Conservation (phyloP, 2,329 filamentous ascomycete species). For the Spiromastix sp. region DNA sequence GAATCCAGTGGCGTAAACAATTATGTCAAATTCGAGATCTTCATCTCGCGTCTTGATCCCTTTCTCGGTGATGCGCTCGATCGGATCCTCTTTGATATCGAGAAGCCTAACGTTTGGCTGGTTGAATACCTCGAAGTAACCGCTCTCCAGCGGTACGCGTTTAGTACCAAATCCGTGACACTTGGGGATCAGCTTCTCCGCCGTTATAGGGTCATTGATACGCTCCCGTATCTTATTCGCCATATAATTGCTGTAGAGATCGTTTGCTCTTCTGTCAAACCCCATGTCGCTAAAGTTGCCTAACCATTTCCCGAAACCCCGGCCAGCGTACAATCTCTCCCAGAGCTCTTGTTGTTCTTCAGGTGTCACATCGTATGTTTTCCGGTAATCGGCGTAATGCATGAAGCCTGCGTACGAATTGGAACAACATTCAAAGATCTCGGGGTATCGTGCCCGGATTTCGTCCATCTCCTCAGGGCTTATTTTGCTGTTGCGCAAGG, state of each 20-base stretch:
- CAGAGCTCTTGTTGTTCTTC: conserved; percentile 41
- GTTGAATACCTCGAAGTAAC: conserved; percentile 43
- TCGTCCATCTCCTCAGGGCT: conserved; percentile 41
- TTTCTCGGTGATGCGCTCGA: conserved; percentile 27
- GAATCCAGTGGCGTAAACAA: conserved; percentile 34
- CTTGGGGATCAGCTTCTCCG: conserved; percentile 44
- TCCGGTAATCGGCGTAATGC: conserved; percentile 43
- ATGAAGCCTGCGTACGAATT: conserved; percentile 47
- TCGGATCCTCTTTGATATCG: conserved; percentile 32
- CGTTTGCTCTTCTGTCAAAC: conserved; percentile 38
- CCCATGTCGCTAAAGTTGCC: conserved; percentile 43
- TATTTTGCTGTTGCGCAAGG: conserved; percentile 40
- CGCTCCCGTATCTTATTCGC: conserved; percentile 41
- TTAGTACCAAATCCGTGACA: conserved; percentile 47
- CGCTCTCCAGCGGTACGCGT: conserved; percentile 38
- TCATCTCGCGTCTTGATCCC: conserved; percentile 34
- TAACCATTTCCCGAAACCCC: conserved; percentile 46
- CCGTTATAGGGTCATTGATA: conserved; percentile 39
- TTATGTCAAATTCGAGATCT: conserved; percentile 25
- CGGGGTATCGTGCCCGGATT: conserved; percentile 29
- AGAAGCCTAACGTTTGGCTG: conserved; percentile 38
- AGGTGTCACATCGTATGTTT: conserved; percentile 42
- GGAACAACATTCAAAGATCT: conserved; percentile 42
- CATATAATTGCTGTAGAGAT: conserved; percentile 47
- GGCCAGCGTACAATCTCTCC: conserved; percentile 39